Base-by-base conservation (phyloP, 441 rosid species). In the Gossypium davidsonii region DNA sequence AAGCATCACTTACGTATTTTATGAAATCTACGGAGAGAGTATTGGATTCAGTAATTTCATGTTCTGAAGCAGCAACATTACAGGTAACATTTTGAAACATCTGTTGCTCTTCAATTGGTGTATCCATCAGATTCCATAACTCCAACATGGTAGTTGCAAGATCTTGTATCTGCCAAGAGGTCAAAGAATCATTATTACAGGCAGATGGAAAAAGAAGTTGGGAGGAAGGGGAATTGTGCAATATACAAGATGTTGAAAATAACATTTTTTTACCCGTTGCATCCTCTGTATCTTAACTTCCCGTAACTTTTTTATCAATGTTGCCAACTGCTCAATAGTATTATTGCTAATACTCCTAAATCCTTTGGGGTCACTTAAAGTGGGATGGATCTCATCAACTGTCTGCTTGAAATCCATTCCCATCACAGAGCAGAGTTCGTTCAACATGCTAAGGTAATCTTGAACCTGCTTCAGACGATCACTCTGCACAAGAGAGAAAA, bases 71-170 rank as follows among this genome's bases (percentile, higher is more conserved):
- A 77, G 98, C 99, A 73, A 96, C 83, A 57, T 96, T 96, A 78
- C 96, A 83, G 25, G 99, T 96, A 74, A 96, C 90, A 77, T 82
- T 88, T 77, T 86, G 97, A 82, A 90, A 96, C 79, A 79, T 82
- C 81, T 91, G 98, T 75, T 96, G 99, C 82, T 96, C 98, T 75
- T 93, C 97, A 52, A 87, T 46, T 52, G 99, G 99, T 53, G 98
- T 96, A 72, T 96, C 98, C 99, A 96, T 96, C 89, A 93, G 81
- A 80, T 93, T 85, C 98, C 99, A 96, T 61, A 95, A 85, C 83
- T 90, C 96, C 84, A 96, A 78, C 94, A 96, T 85, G 65, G 92
- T 83, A 58, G 93, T 85, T 71, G 97, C 97, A 58, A 91, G 90
- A 83, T 96, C 99, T 93, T 96, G 99, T 49, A 96, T 94, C 99